Base-by-base conservation (phyloP, 495 filamentous ascomycete species). In the Talaromyces wortmannii region DNA sequence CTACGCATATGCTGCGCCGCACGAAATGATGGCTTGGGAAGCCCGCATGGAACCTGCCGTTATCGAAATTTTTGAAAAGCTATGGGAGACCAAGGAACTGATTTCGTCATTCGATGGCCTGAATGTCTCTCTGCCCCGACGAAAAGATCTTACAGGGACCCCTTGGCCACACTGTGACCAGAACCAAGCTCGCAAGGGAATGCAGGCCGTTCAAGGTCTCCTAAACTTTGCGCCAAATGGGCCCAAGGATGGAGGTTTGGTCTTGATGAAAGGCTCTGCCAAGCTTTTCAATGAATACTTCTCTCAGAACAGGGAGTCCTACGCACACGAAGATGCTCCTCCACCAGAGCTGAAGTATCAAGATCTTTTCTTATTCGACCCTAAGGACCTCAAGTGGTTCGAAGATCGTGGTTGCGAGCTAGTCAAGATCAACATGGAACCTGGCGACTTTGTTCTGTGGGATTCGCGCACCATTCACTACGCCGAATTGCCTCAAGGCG, bases 91-190 rank as follows among this genome's bases (percentile, higher is more conserved):
- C 5, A 62, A 72, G 13, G 68, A 75, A 52, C 55, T 75, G 6
- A 57, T 75, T 18, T 53, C 18, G 12, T 74, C 70, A 3, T 75
- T 75, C 57, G 70, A 75, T 33, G 71, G 65, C 0, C 49, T 74
- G 52, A 74, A 74, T 30, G 58, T 68, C 36, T 66, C 67, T 4
- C 48, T 73, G 16, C 68, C 66, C 2, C 57, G 56, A 10, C 63
- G 65, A 16, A 70, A 63, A 55, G 65, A 62, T 46, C 50, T 68
- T 31, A 59, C 58, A 29, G 61, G 63, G 57, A 68, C 54, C 30
- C 65, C 67, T 7, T 73, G 72, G 70, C 72, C 70, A 7, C 72
- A 73, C 45, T 67, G 63, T 48, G 72, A 75, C 49, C 72, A 75
- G 57, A 67, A 66, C 53, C 70, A 63, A 11, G 50, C 65, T 30